Evolutionary conservation across 2,329 filamentous ascomycete genomes (phyloP).

Genomic region (Penicillium rolfsii): DNA sequence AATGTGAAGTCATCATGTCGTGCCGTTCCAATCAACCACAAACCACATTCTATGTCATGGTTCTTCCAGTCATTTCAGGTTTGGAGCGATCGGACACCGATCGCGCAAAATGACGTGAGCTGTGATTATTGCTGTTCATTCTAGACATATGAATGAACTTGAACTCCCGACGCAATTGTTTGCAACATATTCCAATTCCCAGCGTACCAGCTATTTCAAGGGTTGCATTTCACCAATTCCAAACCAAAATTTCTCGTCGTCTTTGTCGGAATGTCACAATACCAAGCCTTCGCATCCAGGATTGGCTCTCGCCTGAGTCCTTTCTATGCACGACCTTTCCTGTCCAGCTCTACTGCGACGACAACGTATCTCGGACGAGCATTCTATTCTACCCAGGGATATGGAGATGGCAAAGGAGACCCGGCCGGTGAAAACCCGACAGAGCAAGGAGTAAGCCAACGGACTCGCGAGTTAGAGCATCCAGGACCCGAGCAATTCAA

Average conservation of each 20-base stretch:
- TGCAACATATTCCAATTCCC: background rate
- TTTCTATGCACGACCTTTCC: background rate
- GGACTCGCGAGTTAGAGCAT: slow-evolving; percentile 18
- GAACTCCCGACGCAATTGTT: background rate
- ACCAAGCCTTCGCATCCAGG: background rate
- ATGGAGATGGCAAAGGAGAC: slow-evolving; percentile 11
- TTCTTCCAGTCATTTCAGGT: background rate
- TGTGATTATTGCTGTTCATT: background rate
- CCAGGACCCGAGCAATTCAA: slow-evolving; percentile 11
- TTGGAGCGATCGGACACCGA: background rate
- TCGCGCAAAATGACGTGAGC: background rate
- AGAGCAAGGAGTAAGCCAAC: slow-evolving; percentile 12
- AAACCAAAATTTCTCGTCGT: background rate
- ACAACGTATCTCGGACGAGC: background rate
- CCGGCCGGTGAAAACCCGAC: slow-evolving; percentile 7
- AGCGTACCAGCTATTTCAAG: background rate
- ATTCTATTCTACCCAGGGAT: slow-evolving; percentile 13
- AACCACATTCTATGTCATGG: background rate
- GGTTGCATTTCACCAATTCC: no score
- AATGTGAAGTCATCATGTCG: slow-evolving; percentile 1
- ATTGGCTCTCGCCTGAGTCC: background rate
- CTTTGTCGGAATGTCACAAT: background rate
- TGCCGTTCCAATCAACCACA: background rate
- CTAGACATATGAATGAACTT: background rate
- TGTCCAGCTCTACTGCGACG: background rate